Percentiles rank a stretch among this genome's conserved stretches.
These are phyloP conservation scores for Chrysosporium queenslandicum DNA, from an alignment of 2,329 filamentous ascomycete genomes.

Conservation along the genomic window DNA sequence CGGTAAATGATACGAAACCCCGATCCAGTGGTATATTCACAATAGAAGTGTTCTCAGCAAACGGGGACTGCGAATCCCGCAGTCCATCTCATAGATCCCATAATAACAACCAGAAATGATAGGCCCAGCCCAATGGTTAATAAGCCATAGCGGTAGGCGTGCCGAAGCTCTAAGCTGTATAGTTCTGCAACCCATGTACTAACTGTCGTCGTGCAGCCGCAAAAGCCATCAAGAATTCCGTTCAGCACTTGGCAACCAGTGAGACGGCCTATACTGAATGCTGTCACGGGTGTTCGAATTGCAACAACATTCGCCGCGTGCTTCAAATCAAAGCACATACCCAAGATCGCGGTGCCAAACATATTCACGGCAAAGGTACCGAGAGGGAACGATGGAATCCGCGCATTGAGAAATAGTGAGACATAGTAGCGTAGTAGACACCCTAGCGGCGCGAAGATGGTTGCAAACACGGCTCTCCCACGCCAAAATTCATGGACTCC, in stretches of 20 bases:
- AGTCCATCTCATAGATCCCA: constrained; percentile 50
- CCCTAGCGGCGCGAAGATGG: constrained; percentile 74
- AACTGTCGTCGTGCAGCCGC: constrained; percentile 56
- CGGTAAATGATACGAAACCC: no score
- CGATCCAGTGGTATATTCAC: background rate
- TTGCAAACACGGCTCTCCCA: constrained; percentile 60
- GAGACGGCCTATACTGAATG: constrained; percentile 35
- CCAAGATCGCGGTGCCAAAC: constrained; percentile 62
- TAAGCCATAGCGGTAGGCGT: constrained; percentile 53
- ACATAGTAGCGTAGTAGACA: constrained; percentile 66
- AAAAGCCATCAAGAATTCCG: constrained; percentile 58
- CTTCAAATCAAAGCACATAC: constrained; percentile 68
- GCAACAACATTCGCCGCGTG: constrained; percentile 47
- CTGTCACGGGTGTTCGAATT: constrained; percentile 17
- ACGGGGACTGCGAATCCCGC: constrained; percentile 29
- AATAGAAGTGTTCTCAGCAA: constrained; percentile 20
- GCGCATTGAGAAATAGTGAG: constrained; percentile 60
- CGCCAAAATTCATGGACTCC: constrained; percentile 55
- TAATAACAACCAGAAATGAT: constrained; percentile 43
- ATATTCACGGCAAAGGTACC: constrained; percentile 81
- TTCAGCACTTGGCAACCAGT: constrained; percentile 58
- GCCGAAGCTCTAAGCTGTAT: constrained; percentile 41
- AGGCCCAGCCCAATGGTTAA: constrained; percentile 41
- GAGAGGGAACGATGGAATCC: constrained; percentile 59
- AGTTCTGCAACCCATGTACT: constrained; percentile 59